Base-by-base conservation (phyloP, 495 filamentous ascomycete genomes). In the Talaromyces stipitatus region DNA sequence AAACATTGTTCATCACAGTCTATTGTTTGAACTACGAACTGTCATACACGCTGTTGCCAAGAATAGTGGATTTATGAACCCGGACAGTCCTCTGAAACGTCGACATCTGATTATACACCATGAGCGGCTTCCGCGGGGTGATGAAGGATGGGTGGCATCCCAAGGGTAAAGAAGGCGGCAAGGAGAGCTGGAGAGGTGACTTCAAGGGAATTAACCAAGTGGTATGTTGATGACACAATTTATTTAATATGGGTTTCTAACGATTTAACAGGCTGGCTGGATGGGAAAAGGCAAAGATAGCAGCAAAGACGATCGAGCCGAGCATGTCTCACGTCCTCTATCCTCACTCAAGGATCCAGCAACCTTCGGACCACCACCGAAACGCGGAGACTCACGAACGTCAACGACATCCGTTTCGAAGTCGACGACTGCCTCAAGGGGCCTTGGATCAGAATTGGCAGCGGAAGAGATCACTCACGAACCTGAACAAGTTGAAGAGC, bases 291-390 rank as follows among this genome's bases (percentile, higher is more conserved):
- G 78, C 30, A 81, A 78, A 56, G 68, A 77, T 41, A 50, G 69
- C 8, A 67, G 69, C 53, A 56, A 57, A 10, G 28, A 54, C 26
- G 67, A 75, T 36, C 62, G 64, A 16, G 63, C 61, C 58, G 68
- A 78, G 3, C 78, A 87, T 64, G 72, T 81, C 60, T 82, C 90
- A 16, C 73, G 76, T 4, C 92, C 94, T 2, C 68, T 95, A n/a
- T 80, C 84, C 3, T 77, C 86, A 2, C 77, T 98, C 18, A 85
- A 86, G 63, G 94, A 98, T 68, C 92, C 94, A 2, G 67, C 82
- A 0, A 79, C 85, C 11, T 97, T 98, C 68, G 90, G 82, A 2
- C 90, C 92, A 30, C 92, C 92, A 20, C 92, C 92, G 3, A 95
- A 86, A 60, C 79, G 82, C 59, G 79, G 78, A 41, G 82, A 78